Base-by-base conservation (phyloP, 306 rosid genomes). In the Vigna nakashimae region DNA sequence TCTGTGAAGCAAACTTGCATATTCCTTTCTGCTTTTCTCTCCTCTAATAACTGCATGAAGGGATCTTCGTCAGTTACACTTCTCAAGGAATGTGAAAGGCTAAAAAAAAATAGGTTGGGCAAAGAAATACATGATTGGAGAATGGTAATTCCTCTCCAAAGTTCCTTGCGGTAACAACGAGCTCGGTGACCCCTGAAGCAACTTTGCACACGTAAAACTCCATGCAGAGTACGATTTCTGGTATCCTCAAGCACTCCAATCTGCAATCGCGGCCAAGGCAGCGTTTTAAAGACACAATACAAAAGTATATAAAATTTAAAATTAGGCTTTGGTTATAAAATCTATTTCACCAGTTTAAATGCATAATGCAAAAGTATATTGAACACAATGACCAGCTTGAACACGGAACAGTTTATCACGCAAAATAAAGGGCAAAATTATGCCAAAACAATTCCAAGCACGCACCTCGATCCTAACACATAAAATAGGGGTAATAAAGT, bases 221-320 rank as follows among this genome's bases (percentile, higher is more conserved):
- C 97, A 84, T 90, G 97, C 59, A 92, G 92, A 24, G 99, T 92
- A 69, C 97, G 98, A 58, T 91, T 95, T 88, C 99, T 87, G 60
- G 98, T 92, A 86, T 95, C 99, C 82, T 95, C 99, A 48, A 95
- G 98, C 74, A 91, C 90, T 78, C 99, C 99, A 82, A 92, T 89
- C 99, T 95, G 88, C 88, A 90, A 62, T 71, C 16, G 20, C 14
- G 17, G 43, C 38, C 52, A 49, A 80, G 9, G 40, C 56, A 60
- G 60, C 64, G 51, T 65, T 36, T 56, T 46, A 46, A 74, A 74
- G 11, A 68, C 51, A 65, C 53, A 76, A 34, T 51, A 13, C 69
- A 45, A 3, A 62, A 51, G 67, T 60, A 68, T 57, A 49, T 69
- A 62, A 50, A 74, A 28, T 24, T 81, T 53, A 20, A 65, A 20